Base-by-base conservation (phyloP, 1,139 yeast genomes). In the Kodamaea sp. region DNA sequence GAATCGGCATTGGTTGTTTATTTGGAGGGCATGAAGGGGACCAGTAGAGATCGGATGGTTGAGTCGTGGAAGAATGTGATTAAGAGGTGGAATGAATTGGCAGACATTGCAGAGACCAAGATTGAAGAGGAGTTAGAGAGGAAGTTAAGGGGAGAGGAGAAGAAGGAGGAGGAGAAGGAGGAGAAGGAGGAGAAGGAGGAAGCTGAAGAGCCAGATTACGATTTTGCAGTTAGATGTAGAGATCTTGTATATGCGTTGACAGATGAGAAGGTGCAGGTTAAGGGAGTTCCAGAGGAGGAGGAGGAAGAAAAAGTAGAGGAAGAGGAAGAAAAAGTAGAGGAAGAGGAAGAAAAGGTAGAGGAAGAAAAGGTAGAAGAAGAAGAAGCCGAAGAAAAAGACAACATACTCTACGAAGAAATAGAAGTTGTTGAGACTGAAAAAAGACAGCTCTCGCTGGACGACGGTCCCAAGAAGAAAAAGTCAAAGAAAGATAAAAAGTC, bases 21-120 rank as follows among this genome's bases (percentile, higher is more conserved):
- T 54, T 62, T 88, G 36, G 73, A 69, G 31, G 87, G 87, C 2
- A 56, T 88, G 26, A 87, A 83, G 57, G 96, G 96, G 3, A 88
- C 86, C 0, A 75, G 86, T 5, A 65, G 81, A 46, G 76, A 67
- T 12, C 67, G 95, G 46, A 59, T 87, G 11, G 61, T 75, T 7
- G 74, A 66, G 4, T 80, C 77, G 10, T 73, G 84, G 54, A 63
- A 60, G 42, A 63, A 53, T 8, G 71, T 75, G 4, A 63, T 81
- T 11, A 58, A 57, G 1, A 60, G 65, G 36, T 85, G 94, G 92
- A 84, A 84, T 48, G 60, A 57, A 24, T 60, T 68, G 41, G 74
- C 75, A 20, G 63, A 57, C 35, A 62, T 61, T 20, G 72, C 71
- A 8, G 73, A 73, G 38, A 60, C 52, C 29, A 65, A 58, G 39